Conservation (phyloP, 2,329 filamentous ascomycete genomes). For the Exophiala alcalophila region DNA sequence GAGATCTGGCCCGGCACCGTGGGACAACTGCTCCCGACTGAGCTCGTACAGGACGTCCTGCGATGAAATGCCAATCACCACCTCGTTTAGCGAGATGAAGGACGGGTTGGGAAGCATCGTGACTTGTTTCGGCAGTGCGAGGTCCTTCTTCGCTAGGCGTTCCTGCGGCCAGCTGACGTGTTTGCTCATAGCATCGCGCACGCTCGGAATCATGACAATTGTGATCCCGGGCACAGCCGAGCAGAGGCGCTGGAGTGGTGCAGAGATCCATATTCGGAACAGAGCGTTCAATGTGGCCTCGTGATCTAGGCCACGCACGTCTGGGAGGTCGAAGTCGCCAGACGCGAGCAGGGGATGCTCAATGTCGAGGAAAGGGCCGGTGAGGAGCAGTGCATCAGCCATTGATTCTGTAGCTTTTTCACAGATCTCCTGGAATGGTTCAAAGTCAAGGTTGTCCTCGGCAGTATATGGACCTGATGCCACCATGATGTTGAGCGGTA, state of each 20-base stretch:
- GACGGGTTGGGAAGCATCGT: slow-evolving; percentile 86
- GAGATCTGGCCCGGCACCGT: slow-evolving; percentile 55
- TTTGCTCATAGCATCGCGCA: slow-evolving; percentile 76
- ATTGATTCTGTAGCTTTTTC: slow-evolving; percentile 69
- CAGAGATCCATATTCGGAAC: slow-evolving; percentile 76
- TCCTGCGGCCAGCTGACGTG: slow-evolving; percentile 86
- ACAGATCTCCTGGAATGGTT: slow-evolving; percentile 79
- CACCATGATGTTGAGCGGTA: slow-evolving; percentile 72
- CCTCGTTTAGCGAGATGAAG: slow-evolving; percentile 83
- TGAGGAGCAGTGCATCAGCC: slow-evolving; percentile 75
- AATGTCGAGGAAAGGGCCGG: slow-evolving; percentile 84
- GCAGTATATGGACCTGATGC: slow-evolving; percentile 87
- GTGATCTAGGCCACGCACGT: slow-evolving; percentile 61
- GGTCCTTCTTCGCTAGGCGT: slow-evolving; percentile 64
- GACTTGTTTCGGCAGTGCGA: slow-evolving; percentile 73
- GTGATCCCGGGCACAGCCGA: slow-evolving; percentile 71
- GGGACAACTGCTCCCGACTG: slow-evolving; percentile 66
- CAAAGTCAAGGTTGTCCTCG: slow-evolving; percentile 87
- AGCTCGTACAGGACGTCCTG: slow-evolving; percentile 84
- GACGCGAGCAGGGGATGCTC: slow-evolving; percentile 84
- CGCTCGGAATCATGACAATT: slow-evolving; percentile 77
- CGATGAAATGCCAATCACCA: slow-evolving; percentile 73
- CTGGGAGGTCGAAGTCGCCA: slow-evolving; percentile 73
- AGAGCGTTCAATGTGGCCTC: slow-evolving; percentile 75
- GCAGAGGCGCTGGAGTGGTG: slow-evolving; percentile 67